phyloP scores from a whole-genome alignment of 176 grass and related monocot genomes.

The Cenchrus fungigraminus region DNA sequence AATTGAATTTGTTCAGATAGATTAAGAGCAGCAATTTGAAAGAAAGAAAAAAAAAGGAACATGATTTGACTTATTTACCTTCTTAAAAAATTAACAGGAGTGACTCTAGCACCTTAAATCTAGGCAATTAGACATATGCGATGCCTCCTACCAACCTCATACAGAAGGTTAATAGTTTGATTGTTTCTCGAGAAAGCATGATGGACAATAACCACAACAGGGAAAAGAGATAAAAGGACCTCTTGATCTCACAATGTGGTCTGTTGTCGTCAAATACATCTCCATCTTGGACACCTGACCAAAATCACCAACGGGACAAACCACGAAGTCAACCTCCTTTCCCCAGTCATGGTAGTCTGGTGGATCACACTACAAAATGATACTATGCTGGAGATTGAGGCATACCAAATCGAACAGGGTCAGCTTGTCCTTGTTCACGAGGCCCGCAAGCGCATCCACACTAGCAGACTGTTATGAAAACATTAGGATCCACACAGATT shows the following conservation, averaged over 20 bases:
- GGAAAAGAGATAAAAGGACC: conserved; percentile 45
- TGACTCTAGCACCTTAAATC: conserved; percentile 14
- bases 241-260: conserved; percentile 80
- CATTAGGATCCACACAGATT: conserved; percentile 21
- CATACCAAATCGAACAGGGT: conserved; percentile 80
- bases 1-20: background rate
- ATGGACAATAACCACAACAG: conserved; percentile 3
- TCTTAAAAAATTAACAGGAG: background rate
- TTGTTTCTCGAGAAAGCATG: background rate
- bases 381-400: background rate
- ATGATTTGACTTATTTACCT: conserved; percentile 6
- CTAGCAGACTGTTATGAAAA: conserved; percentile 55
- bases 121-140: background rate
- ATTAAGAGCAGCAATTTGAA: conserved; percentile 18
- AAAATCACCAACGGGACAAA: conserved; percentile 35
- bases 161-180: background rate
- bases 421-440: conserved; percentile 74
- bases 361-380: background rate
- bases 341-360: background rate
- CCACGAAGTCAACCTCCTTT: background rate
- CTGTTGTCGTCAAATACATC: conserved; percentile 84
- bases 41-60: background rate
- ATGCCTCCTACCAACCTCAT: background rate
- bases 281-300: conserved; percentile 91
- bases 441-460: conserved; percentile 54